Evolutionary conservation across 805 yeast genomes (phyloP).

Genomic region (Pichia sporocuriosa): DNA sequence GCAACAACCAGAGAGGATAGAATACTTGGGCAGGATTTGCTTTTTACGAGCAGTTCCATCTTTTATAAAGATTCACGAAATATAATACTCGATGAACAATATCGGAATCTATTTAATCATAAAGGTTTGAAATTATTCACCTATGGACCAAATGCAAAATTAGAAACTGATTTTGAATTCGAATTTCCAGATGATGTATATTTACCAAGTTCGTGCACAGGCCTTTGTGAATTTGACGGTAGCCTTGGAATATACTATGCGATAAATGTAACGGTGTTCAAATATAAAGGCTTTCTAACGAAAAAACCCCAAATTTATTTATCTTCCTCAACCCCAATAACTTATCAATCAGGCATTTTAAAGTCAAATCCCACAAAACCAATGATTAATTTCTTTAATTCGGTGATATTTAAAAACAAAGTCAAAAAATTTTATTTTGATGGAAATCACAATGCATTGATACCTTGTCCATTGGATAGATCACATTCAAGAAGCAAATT

Average conservation of each 20-base stretch:
- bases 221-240: constrained; percentile 2
- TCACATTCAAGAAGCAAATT: constrained; percentile 6
- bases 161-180: neutral
- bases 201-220: constrained; percentile 6
- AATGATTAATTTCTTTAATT: neutral
- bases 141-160: neutral
- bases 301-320: neutral
- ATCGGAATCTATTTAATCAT: neutral
- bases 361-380: neutral
- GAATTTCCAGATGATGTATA: neutral
- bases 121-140: neutral
- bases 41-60: too few species aligned
- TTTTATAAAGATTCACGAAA: too few species aligned
- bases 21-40: too few species aligned
- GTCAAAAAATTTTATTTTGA: constrained; percentile 8
- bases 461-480: constrained; percentile 3
- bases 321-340: neutral
- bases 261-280: constrained; percentile 2
- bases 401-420: constrained; percentile 2
- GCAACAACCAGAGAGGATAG: neutral
- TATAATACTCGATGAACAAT: neutral
- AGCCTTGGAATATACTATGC: neutral
- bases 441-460: constrained; percentile 1
- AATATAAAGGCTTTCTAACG: neutral
- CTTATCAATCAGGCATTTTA: constrained; percentile 6